These are phyloP conservation scores for Xerocomus nothofagi DNA, from an alignment of 1,284 basidiomycete species.

Conservation along the genomic window DNA sequence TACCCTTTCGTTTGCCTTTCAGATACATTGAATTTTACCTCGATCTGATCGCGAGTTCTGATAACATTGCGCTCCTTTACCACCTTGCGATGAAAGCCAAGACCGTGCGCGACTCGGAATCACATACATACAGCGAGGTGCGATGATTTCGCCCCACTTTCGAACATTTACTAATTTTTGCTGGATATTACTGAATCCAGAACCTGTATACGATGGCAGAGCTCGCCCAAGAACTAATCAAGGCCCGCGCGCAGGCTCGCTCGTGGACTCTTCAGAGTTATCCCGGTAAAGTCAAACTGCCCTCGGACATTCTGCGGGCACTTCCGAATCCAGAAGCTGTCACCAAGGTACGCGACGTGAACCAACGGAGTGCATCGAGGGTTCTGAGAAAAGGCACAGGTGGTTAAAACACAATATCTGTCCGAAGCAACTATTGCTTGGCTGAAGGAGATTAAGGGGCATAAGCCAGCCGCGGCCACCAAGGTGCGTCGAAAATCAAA, in stretches of 20 bases:
- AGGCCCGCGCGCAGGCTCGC: constrained; percentile 60
- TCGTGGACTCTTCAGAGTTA: constrained; percentile 81
- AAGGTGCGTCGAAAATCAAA: constrained; percentile 21
- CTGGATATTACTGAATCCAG: constrained; percentile 59
- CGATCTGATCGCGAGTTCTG: constrained; percentile 67
- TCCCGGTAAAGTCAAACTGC: constrained; percentile 80
- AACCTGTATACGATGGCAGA: constrained; percentile 90
- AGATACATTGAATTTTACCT: constrained; percentile 93
- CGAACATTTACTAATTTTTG: not conserved
- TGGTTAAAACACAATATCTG: constrained; percentile 64
- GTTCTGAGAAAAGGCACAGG: constrained; percentile 39
- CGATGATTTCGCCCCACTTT: constrained; percentile 11
- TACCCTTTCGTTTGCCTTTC: not conserved
- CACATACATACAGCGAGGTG: constrained; percentile 68
- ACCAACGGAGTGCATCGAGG: not conserved
- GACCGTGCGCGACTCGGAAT: constrained; percentile 78
- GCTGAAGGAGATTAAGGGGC: constrained; percentile 44
- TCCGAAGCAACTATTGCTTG: constrained; percentile 57
- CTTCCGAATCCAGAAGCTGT: constrained; percentile 62
- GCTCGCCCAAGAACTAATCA: constrained; percentile 86
- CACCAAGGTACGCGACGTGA: constrained; percentile 48
- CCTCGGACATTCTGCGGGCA: constrained; percentile 77
- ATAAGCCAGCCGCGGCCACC: constrained; percentile 17
- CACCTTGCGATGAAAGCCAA: constrained; percentile 84
- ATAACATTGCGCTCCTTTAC: constrained; percentile 84